Conservation (phyloP, 2,329 filamentous ascomycete species). For the Ophiocordyceps polyrhachis-furcata region DNA sequence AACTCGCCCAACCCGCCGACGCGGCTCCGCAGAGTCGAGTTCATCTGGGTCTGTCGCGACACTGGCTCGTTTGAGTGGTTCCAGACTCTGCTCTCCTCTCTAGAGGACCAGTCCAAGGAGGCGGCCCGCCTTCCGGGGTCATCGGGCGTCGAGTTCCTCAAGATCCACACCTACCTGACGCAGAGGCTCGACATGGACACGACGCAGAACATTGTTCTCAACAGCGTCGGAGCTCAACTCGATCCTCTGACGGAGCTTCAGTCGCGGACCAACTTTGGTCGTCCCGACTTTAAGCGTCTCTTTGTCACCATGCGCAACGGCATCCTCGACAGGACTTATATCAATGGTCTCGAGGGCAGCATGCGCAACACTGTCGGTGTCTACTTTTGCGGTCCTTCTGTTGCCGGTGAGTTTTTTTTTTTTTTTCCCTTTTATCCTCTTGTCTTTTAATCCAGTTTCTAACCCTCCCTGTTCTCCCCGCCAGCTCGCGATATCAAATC, state of each 20-base stretch:
- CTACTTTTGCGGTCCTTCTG: slow-evolving; percentile 89
- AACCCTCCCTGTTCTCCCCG: neutral
- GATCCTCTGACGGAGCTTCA: slow-evolving; percentile 88
- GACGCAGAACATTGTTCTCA: slow-evolving; percentile 89
- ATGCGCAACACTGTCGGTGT: slow-evolving; percentile 78
- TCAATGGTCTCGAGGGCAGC: slow-evolving; percentile 60
- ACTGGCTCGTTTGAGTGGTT: slow-evolving; percentile 98
- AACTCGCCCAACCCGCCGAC: slow-evolving; percentile 75
- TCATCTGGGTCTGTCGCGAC: slow-evolving; percentile 97
- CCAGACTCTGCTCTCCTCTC: slow-evolving; percentile 76
- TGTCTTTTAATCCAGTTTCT: neutral
- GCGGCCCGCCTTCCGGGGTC: slow-evolving; percentile 48
- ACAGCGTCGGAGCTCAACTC: slow-evolving; percentile 71
- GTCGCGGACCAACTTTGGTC: slow-evolving; percentile 81
- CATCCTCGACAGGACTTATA: slow-evolving; percentile 68
- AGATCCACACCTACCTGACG: slow-evolving; percentile 95
- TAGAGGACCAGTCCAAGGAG: slow-evolving; percentile 68
- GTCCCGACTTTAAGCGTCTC: slow-evolving; percentile 70
- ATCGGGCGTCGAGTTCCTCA: slow-evolving; percentile 66
- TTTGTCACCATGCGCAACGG: slow-evolving; percentile 76
- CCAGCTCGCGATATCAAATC: slow-evolving; percentile 68
- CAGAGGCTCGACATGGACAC: slow-evolving; percentile 85
- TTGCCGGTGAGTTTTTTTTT: slow-evolving; percentile 27
- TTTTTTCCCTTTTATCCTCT: neutral
- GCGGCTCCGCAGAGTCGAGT: slow-evolving; percentile 85